A percentile compares a stretch with the other conserved stretches of the same genome.
Conservation (phyloP, 2,329 filamentous ascomycete species). For the Aspergillus alliaceus region DNA sequence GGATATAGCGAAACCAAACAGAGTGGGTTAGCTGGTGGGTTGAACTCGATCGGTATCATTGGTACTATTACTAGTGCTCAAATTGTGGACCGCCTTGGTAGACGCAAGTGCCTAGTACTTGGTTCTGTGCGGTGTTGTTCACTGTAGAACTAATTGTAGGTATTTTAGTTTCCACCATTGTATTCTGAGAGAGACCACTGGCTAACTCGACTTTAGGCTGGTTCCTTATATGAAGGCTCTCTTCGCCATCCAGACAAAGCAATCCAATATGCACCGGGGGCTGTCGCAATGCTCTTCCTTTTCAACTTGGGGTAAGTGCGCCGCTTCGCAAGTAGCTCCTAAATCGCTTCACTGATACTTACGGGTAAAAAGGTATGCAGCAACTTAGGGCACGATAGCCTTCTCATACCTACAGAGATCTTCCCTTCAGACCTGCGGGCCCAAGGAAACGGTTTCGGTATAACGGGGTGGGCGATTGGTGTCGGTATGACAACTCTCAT, state of each 20-base stretch:
- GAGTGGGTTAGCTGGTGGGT: constrained; percentile 51
- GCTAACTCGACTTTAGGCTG: constrained; percentile 27
- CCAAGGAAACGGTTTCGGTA: constrained; percentile 60
- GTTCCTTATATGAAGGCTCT: constrained; percentile 46
- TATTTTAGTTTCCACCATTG: not conserved
- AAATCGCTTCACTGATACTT: not conserved
- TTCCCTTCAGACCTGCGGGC: constrained; percentile 58
- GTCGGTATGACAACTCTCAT: constrained; percentile 56
- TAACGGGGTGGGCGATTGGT: constrained; percentile 60
- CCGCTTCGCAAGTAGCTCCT: not conserved
- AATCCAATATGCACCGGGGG: constrained; percentile 44
- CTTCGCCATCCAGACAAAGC: constrained; percentile 36
- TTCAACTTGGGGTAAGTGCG: constrained; percentile 28
- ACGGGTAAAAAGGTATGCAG: constrained; percentile 52
- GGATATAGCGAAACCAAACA: constrained; percentile 39
- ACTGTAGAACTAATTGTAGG: constrained; percentile 44
- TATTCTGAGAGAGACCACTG: no score
- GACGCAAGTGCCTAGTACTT: constrained; percentile 43
- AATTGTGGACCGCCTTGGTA: constrained; percentile 53
- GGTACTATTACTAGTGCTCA: constrained; percentile 54
- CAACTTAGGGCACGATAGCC: constrained; percentile 53
- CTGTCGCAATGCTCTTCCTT: constrained; percentile 51
- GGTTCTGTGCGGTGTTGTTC: constrained; percentile 41
- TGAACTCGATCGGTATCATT: constrained; percentile 54
- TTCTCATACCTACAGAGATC: constrained; percentile 57